Conservation (phyloP, 75 land plant genomes). For the Pinus tabuliformis region DNA sequence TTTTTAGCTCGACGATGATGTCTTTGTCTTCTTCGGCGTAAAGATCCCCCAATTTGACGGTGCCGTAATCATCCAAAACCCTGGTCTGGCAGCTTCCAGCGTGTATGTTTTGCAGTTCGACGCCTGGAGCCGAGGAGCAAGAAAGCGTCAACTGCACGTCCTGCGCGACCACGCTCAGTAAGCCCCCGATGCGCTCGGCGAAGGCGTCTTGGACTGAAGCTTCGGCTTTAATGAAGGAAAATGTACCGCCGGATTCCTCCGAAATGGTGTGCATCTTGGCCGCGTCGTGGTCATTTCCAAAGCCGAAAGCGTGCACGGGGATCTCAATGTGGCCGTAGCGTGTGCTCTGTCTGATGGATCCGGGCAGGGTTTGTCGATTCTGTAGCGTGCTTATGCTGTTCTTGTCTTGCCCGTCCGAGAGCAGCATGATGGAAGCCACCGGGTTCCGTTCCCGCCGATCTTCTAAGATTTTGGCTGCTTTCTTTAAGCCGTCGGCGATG, state of each 20-base stretch:
- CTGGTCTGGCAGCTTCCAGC: conserved; percentile 18
- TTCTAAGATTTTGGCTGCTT: conserved; percentile 23
- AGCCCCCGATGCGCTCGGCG: conserved; percentile 29
- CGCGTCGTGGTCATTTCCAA: conserved; percentile 14
- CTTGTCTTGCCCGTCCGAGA: conserved; percentile 33
- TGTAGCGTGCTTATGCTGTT: background rate
- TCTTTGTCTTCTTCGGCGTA: conserved; percentile 38
- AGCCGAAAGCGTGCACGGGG: conserved; percentile 36
- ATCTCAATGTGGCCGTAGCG: conserved; percentile 11
- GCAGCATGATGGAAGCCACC: conserved; percentile 33
- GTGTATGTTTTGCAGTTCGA: conserved; percentile 8
- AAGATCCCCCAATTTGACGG: conserved; percentile 25
- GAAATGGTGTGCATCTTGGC: conserved; percentile 16
- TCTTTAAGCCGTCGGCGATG: conserved; percentile 25
- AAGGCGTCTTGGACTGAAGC: conserved; percentile 22
- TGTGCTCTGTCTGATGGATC: background rate
- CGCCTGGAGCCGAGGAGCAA: conserved; percentile 5
- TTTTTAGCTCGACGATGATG: conserved; percentile 16
- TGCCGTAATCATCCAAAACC: conserved; percentile 11
- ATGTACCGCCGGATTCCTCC: conserved; percentile 20
- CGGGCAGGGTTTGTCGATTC: background rate
- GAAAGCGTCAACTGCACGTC: conserved; percentile 15
- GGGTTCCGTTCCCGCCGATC: conserved; percentile 37
- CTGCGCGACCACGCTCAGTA: conserved; percentile 32
- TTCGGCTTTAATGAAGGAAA: conserved; percentile 19